Evolutionary conservation across 176 grass and related monocot species (phyloP), one percentile per base, ranked within the genome.

Genomic region (Phoenix dactylifera): DNA sequence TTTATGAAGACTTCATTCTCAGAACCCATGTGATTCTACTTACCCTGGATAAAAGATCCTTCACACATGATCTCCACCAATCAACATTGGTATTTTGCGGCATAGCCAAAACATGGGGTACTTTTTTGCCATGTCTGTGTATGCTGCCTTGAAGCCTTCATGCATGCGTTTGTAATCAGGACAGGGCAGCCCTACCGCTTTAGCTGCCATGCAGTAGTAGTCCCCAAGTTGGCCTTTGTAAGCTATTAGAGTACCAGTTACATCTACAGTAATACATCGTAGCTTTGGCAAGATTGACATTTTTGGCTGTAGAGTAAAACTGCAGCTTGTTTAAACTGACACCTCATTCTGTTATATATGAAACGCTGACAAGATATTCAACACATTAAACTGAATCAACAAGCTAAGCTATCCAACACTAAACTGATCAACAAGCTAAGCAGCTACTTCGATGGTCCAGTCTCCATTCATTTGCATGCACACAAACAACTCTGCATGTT

Each of bases 121-220:
- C 17, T 57, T 57, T 29, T 24, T 88, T 32, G 87, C 88, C 93
- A 92, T 92, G 62, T 89, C 93, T 24, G 66, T 80, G 63, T 98
- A 98, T 20, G 93, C 87, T 54, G 70, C 49, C 67, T 98, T 98
- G 57, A 92, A 98, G 23, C 93, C 93, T 74, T 98, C 88, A 22
- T 98, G 87, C 87, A 92, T 92, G 7, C 84, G 78, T 50, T 92
- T 80, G 53, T 98, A 92, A 32, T 98, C 88, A n/a, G 93, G 93
- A n/a, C 93, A 98, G 58, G 87, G 81, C 76, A 83, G 68, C 30
- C 87, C 93, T 5, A 80, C 84, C 22, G 84, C 59, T 72, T 98
- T 98, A 16, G 93, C 93, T 55, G 93, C 93, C 93, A 92, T 89
- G 68, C 93, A 92, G 55, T 98, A 98, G 77, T 92, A 98, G 78